phyloP scores from a whole-genome alignment of 2,329 filamentous ascomycete species.

The Cercospora citrullina region DNA sequence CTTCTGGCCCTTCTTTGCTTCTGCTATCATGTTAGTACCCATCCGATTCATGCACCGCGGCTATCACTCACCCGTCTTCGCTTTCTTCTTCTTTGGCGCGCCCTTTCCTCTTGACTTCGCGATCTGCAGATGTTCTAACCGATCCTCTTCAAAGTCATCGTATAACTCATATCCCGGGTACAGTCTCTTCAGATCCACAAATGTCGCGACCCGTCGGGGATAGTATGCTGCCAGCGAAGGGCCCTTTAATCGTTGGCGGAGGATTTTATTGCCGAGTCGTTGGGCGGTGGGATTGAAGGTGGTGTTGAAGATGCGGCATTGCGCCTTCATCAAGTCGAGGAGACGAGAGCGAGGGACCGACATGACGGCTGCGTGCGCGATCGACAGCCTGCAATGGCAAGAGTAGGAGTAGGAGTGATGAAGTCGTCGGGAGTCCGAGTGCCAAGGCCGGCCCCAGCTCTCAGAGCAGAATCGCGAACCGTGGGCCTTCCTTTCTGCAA shows the following conservation, averaged over 20 bases:
- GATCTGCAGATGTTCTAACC: slow-evolving; percentile 67
- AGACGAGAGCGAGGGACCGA: slow-evolving; percentile 55
- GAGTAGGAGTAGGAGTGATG: background rate
- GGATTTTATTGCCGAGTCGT: slow-evolving; percentile 86
- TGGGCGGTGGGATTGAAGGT: slow-evolving; percentile 83
- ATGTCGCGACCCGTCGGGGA: slow-evolving; percentile 69
- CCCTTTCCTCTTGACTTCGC: slow-evolving; percentile 78
- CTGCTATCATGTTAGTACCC: slow-evolving; percentile 28
- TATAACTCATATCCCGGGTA: slow-evolving; percentile 69
- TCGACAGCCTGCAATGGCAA: background rate
- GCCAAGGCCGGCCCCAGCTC: slow-evolving; percentile 1
- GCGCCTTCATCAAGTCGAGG: slow-evolving; percentile 79
- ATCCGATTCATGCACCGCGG: slow-evolving; percentile 3
- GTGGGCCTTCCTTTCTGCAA: background rate
- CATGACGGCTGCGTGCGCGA: slow-evolving; percentile 42
- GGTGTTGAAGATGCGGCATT: slow-evolving; percentile 88
- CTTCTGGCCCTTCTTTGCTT: slow-evolving; percentile 42
- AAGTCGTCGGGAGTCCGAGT: slow-evolving; percentile 3
- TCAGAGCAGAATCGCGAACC: background rate
- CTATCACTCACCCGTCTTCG: slow-evolving; percentile 47
- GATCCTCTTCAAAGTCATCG: slow-evolving; percentile 76
- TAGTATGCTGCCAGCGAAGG: slow-evolving; percentile 85
- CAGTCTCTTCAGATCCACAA: slow-evolving; percentile 70
- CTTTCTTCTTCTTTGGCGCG: slow-evolving; percentile 84
- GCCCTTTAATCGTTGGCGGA: slow-evolving; percentile 85